phyloP scores from a whole-genome alignment of 495 filamentous ascomycete species.

The Penicilliopsis zonata region DNA sequence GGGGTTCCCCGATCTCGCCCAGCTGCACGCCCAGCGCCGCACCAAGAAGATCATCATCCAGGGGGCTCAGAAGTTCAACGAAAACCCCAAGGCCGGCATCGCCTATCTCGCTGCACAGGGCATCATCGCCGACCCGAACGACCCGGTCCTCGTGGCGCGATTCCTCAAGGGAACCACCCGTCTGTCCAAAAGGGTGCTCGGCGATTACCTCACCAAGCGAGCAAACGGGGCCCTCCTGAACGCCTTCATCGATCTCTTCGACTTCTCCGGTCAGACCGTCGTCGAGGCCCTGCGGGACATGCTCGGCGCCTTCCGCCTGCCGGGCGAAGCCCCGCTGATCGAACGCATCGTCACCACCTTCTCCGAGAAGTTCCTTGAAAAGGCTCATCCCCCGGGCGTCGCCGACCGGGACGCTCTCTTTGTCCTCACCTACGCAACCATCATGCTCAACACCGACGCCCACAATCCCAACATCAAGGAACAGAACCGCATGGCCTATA shows the following conservation, averaged over 20 bases:
- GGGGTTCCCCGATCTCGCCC: conserved; percentile 52
- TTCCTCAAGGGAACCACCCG: conserved; percentile 80
- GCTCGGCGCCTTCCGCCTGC: conserved; percentile 84
- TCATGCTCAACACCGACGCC: conserved; percentile 89
- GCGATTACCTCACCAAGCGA: conserved; percentile 86
- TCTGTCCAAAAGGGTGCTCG: conserved; percentile 80
- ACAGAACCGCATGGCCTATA: conserved; percentile 65
- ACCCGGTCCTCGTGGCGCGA: conserved; percentile 59
- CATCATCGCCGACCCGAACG: conserved; percentile 63
- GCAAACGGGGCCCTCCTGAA: conserved; percentile 69
- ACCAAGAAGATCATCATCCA: conserved; percentile 82
- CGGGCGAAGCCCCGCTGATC: conserved; percentile 86
- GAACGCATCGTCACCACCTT: conserved; percentile 85
- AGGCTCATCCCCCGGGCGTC: conserved; percentile 58
- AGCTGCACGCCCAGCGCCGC: conserved; percentile 54
- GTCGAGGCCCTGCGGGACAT: conserved; percentile 84
- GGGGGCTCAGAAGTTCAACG: conserved; percentile 88
- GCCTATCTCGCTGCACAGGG: conserved; percentile 73
- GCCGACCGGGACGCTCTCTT: conserved; percentile 83
- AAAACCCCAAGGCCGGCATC: conserved; percentile 81
- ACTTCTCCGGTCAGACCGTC: conserved; percentile 75
- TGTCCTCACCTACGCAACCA: conserved; percentile 88
- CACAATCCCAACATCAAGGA: conserved; percentile 87
- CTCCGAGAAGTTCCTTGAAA: conserved; percentile 73
- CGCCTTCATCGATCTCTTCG: conserved; percentile 73